Conservation (phyloP, 805 yeast genomes). For the Ogataea degrootiae region DNA sequence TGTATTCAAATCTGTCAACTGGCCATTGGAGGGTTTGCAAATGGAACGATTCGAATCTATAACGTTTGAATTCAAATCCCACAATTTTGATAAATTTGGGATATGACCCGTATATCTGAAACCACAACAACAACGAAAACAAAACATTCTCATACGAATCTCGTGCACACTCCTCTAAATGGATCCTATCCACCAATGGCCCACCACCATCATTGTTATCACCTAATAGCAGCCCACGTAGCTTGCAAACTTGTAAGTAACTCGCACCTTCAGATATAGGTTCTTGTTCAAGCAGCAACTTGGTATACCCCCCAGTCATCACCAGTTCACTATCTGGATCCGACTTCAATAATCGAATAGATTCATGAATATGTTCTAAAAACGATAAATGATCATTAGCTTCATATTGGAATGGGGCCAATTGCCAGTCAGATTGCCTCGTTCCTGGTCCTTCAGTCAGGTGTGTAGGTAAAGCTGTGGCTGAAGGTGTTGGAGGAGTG, state of each 20-base stretch:
- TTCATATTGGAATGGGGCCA: slow-evolving; percentile 64
- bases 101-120: slow-evolving; percentile 39
- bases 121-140: slow-evolving; percentile 51
- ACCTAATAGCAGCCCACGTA: slow-evolving; percentile 23
- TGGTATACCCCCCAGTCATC: slow-evolving; percentile 65
- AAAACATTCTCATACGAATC: slow-evolving; percentile 78
- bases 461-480: neutral
- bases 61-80: slow-evolving; percentile 71
- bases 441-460: slow-evolving; percentile 38
- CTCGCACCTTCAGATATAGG: slow-evolving; percentile 54
- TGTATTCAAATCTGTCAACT: slow-evolving; percentile 35
- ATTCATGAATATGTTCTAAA: slow-evolving; percentile 51
- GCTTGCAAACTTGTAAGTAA: slow-evolving; percentile 43
- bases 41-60: slow-evolving; percentile 54
- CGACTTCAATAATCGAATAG: slow-evolving; percentile 33
- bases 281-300: slow-evolving; percentile 35
- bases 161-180: slow-evolving; percentile 66
- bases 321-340: slow-evolving; percentile 19
- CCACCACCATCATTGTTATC: neutral
- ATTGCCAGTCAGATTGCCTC: slow-evolving; percentile 51
- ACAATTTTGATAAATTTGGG: slow-evolving; percentile 54
- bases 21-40: slow-evolving; percentile 46
- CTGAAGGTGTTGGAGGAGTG: neutral
- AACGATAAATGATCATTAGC: slow-evolving; percentile 67
- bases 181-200: slow-evolving; percentile 25